Evolutionary conservation across 2,329 filamentous ascomycete genomes (phyloP), one percentile per base, ranked within the genome.

Genomic region (Nothophoma quercina): DNA sequence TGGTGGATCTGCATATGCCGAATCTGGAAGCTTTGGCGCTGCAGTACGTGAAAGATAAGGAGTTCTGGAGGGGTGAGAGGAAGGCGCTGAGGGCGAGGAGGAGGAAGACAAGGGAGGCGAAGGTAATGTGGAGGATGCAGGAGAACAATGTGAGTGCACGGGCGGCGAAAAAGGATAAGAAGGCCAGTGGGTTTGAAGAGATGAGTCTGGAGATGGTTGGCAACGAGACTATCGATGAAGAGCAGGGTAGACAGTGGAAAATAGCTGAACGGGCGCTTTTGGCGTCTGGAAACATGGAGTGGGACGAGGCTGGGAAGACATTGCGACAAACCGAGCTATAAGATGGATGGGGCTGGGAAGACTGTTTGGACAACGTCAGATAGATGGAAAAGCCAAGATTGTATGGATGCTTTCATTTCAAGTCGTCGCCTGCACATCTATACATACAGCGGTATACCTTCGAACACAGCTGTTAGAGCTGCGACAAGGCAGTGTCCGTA

Each of bases 351-450:
- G 1, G 18, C 16, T 19, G 3, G n/a, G 9, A 22, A 16, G 13
- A 13, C 10, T 5, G 12, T 3, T 15, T 30, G 16, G 5, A n/a
- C 1, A 4, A 30, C 19, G 4, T 5, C 8, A 5, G 5, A 33
- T 7, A 16, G 9, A 15, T 1, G 4, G 15, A 6, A 18, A 18
- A 32, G 25, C 18, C 9, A 29, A 42, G 7, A 19, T 26, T 60
- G 42, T 59, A 56, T 58, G 26, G 50, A 68, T 64, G 57, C 56
- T 61, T 63, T 66, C 57, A 63, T 63, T 68, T 63, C 56, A 55
- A 48, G 58, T 52, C 36, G 56, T 52, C 47, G 56, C 46, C 59
- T 53, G 62, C 59, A 66, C 58, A 64, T 65, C 58, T 68, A 67
- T 60, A 63, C 59, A 58, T 69, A 66, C 64, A 68, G 60, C 60